Percentiles rank a stretch among this genome's conserved stretches.
These are phyloP conservation scores for Ceratobasidium sp. DNA, from an alignment of 1,284 basidiomycete genomes.

Conservation along the genomic window DNA sequence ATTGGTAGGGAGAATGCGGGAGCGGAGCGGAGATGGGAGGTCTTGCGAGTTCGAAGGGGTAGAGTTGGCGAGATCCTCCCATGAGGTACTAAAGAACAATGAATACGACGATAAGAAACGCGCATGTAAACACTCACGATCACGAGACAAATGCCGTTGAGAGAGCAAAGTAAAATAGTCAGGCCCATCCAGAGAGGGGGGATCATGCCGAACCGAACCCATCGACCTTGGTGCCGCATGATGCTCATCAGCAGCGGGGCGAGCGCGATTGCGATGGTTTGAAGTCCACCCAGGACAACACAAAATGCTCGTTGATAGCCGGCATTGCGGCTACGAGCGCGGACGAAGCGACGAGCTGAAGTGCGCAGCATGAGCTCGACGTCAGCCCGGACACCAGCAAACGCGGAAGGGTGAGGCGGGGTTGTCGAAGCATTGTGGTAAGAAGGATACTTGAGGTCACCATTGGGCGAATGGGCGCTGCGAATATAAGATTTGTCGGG, in stretches of 20 bases:
- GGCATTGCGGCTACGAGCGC: constrained; percentile 39
- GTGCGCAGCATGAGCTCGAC: constrained; percentile 42
- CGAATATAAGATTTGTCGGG: neutral
- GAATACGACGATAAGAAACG: neutral
- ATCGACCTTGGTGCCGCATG: neutral
- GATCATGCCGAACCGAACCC: constrained; percentile 38
- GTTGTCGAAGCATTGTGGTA: constrained; percentile 11
- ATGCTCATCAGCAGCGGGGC: constrained; percentile 37
- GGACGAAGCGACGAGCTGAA: constrained; percentile 39
- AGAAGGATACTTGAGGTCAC: neutral
- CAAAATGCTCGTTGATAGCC: constrained; percentile 26
- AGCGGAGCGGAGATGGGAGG: constrained; percentile 37
- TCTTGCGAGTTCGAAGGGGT: constrained; percentile 44
- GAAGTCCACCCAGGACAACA: constrained; percentile 26
- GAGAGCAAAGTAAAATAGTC: constrained; percentile 12
- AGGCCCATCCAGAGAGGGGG: constrained; percentile 43
- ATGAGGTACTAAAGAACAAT: constrained; percentile 30
- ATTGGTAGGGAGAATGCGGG: neutral
- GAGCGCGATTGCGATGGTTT: constrained; percentile 20
- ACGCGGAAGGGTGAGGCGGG: constrained; percentile 17
- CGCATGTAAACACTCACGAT: constrained; percentile 9
- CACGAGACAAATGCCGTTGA: constrained; percentile 14
- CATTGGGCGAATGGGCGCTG: neutral
- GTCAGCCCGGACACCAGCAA: constrained; percentile 17
- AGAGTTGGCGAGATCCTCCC: constrained; percentile 38